Evolutionary conservation across 169 alveolate genomes (phyloP), one percentile per base, ranked within the genome.

Genomic region (Eimeria falciformis): DNA sequence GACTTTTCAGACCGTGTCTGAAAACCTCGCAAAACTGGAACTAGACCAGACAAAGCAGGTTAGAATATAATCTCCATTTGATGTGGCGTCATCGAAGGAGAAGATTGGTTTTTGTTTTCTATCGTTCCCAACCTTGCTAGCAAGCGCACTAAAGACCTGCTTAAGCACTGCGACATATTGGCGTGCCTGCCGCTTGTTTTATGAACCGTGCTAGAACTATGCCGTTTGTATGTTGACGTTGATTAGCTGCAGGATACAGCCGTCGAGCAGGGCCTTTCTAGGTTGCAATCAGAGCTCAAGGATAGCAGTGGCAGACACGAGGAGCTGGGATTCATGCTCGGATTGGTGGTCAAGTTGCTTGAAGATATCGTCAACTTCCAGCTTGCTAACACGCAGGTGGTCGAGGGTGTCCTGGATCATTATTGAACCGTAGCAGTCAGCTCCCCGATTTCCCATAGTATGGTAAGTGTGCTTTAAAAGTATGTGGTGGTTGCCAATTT

Each of bases 211-310:
- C n/a, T n/a, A n/a, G n/a, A n/a, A n/a, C n/a, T n/a, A n/a, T n/a
- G n/a, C n/a, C 18, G 58, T 73, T 23, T 73, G 83, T 43, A 43
- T 29, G n/a, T 47, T 77, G n/a, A n/a, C n/a, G n/a, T n/a, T n/a
- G n/a, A n/a, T n/a, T n/a, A n/a, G n/a, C n/a, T 23, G 86, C 86
- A 77, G 86, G 86, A 77, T 77, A 47, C 69, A 46, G 69, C 86
- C 23, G 23, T 77, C 3, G 86, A 47, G 14, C 66, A 77, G 50
- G 46, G 68, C 33, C 23, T 77, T n/a, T 46, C 86, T 0, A 68
- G 46, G 29, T 77, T 77, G 50, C 66, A 77, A 12, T 46, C 86
- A 43, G 86, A 27, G 0, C 11, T 77, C 66, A 77, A 77, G 50
- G 86, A 77, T n/a, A 77, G 69, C 69, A 77, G 47, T 25, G 45